Percentiles rank a stretch among this genome's conserved stretches.
These are phyloP conservation scores for Tanacetum coccineum DNA, from an alignment of 129 eudicot genomes.

Conservation along the genomic window DNA sequence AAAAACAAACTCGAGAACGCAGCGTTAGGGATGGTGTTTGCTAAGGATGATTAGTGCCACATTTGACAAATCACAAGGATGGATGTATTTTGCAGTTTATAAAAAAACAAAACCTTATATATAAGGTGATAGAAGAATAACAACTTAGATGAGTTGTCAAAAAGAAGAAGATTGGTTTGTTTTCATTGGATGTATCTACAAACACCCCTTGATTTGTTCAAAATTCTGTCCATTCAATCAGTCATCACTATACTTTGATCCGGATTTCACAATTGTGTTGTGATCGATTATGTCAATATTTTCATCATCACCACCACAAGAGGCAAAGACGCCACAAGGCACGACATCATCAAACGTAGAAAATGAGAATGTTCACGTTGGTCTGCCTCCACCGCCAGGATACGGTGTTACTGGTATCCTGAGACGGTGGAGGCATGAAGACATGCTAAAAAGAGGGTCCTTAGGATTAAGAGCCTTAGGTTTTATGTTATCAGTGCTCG, in stretches of 20 bases:
- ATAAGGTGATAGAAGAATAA: neutral
- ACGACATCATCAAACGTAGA: too few species aligned
- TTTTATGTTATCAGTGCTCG: slow-evolving; percentile 56
- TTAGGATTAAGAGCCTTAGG: slow-evolving; percentile 39
- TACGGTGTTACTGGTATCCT: slow-evolving; percentile 46
- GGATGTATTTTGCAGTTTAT: too few species aligned
- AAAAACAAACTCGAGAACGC: too few species aligned
- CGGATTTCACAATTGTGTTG: neutral
- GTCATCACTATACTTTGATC: neutral
- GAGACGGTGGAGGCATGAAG: slow-evolving; percentile 65
- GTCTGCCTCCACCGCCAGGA: too few species aligned
- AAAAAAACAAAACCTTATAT: too few species aligned
- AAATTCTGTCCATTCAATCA: slow-evolving; percentile 3
- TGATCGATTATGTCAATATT: too few species aligned
- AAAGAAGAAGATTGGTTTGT: too few species aligned
- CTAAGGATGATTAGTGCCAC: too few species aligned
- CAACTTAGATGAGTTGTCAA: slow-evolving; percentile 27
- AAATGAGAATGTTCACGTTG: slow-evolving; percentile 11
- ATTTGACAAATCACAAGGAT: too few species aligned
- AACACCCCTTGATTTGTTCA: slow-evolving; percentile 10
- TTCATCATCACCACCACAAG: slow-evolving; percentile 22
- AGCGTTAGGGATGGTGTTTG: too few species aligned
- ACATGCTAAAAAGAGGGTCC: slow-evolving; percentile 47
- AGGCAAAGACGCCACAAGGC: slow-evolving; percentile 35
- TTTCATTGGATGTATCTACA: slow-evolving; percentile 20